phyloP scores from a whole-genome alignment of 1,139 yeast species.

The Scheffersomyces stambukii region DNA sequence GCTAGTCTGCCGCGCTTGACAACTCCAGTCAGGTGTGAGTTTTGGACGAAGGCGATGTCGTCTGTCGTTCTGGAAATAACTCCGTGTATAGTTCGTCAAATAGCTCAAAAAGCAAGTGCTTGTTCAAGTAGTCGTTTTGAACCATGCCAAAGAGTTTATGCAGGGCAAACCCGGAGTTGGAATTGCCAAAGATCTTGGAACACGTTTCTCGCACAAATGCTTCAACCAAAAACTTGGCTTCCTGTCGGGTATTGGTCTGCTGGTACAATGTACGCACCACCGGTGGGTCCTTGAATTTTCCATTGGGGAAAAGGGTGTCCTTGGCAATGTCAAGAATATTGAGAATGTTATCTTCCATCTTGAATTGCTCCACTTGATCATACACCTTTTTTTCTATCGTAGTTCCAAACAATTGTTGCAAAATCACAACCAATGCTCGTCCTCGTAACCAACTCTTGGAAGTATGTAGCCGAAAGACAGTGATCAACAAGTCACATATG shows the following conservation, averaged over 20 bases:
- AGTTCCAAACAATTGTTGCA: conserved; percentile 85
- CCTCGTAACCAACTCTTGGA: conserved; percentile 80
- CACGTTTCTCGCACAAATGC: conserved; percentile 60
- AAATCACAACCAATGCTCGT: conserved; percentile 70
- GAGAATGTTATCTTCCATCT: conserved; percentile 48
- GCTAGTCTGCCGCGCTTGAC: too few species aligned
- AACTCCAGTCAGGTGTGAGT: too few species aligned
- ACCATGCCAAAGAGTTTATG: conserved; percentile 57
- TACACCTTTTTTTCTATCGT: conserved; percentile 73
- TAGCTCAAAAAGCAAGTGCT: conserved; percentile 57
- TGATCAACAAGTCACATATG: conserved; percentile 69
- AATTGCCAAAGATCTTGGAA: conserved; percentile 70
- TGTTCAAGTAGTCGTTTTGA: conserved; percentile 70
- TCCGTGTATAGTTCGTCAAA: conserved; percentile 29
- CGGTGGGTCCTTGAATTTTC: conserved; percentile 46
- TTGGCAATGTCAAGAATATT: conserved; percentile 42
- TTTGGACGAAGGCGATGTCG: too few species aligned
- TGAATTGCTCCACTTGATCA: conserved; percentile 26
- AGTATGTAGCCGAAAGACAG: conserved; percentile 64
- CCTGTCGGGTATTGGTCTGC: conserved; percentile 49
- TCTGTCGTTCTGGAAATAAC: conserved; percentile 28
- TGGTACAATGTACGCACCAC: conserved; percentile 47
- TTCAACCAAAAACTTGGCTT: conserved; percentile 55
- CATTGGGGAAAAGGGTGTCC: conserved; percentile 62
- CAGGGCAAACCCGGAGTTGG: conserved; percentile 63